These are phyloP conservation scores for Neurospora discreta DNA, from an alignment of 495 filamentous ascomycete genomes.

Conservation along the genomic window DNA sequence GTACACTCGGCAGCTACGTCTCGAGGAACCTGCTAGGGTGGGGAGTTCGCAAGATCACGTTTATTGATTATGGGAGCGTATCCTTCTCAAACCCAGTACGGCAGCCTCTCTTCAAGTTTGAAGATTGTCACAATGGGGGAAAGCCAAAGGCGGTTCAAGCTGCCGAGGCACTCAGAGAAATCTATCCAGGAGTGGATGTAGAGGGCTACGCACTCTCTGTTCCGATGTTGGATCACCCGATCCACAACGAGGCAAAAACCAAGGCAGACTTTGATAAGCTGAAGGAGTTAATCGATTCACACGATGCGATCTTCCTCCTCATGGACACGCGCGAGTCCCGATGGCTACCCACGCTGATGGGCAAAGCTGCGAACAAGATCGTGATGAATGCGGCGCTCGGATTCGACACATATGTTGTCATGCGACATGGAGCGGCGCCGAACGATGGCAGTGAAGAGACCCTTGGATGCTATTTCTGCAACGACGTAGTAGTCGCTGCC, in stretches of 20 bases:
- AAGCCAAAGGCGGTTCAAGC: conserved; percentile 74
- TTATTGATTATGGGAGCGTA: conserved; percentile 87
- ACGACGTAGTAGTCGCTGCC: conserved; percentile 88
- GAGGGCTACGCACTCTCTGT: conserved; percentile 70
- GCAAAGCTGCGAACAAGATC: conserved; percentile 82
- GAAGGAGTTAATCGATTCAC: conserved; percentile 63
- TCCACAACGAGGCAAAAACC: conserved; percentile 54
- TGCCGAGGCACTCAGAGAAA: conserved; percentile 68
- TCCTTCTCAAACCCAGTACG: conserved; percentile 97
- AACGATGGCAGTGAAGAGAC: conserved; percentile 44
- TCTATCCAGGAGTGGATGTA: conserved; percentile 83
- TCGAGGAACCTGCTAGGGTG: conserved; percentile 85
- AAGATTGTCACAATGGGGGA: conserved; percentile 79
- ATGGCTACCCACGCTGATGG: conserved; percentile 98
- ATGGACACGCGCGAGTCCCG: conserved; percentile 94
- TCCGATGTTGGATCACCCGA: conserved; percentile 89
- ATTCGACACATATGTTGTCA: conserved; percentile 93
- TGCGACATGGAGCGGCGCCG: conserved; percentile 70
- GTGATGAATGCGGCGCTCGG: conserved; percentile 94
- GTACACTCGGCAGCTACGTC: conserved; percentile 89
- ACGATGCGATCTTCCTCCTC: conserved; percentile 87
- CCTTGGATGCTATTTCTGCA: conserved; percentile 96
- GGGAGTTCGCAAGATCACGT: conserved; percentile 94
- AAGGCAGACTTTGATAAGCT: conserved; percentile 66
- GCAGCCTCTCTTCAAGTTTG: conserved; percentile 82